Base-by-base conservation (phyloP, 306 rosid species). In the Elaeagnus macrophylla region DNA sequence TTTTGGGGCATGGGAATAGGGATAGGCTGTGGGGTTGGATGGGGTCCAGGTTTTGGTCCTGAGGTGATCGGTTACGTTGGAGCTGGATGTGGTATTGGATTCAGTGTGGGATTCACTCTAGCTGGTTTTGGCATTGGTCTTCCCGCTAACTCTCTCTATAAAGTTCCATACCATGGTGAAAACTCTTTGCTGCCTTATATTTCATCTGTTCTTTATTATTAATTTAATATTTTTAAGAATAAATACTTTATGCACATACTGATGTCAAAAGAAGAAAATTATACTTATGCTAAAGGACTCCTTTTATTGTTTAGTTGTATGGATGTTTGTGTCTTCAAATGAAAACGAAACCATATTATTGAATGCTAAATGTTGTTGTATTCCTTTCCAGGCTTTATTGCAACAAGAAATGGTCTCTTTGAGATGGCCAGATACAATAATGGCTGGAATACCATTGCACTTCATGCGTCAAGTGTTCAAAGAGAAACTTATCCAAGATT, bases 11-110 rank as follows among this genome's bases (percentile, higher is more conserved):
- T 90, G 91, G 97, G 97, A 52, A 60, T 90, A 51, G 97, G 97
- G 19, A 50, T 86, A 54, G 97, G 97, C 52, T 90, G 97, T 74
- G 97, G 97, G 12, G 75, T 90, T 48, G 97, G 97, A 68, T 90
- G 97, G 97, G 97, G 97, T 58, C 97, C 97, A 64, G 97, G 97
- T 39, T 90, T 90, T 79, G 97, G 97, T 51, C 91, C 97, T 74
- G 95, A 90, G 55, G 97, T 82, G 47, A 25, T 90, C 43, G 95
- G 95, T 12, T 81, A 83, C 70, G 97, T 90, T 64, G 97, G 97
- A 61, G 81, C 97, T 61, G 97, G 97, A 49, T 90, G 97, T 67
- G 97, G 97, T 46, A 20, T 86, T 64, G 97, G 97, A 39, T 90
- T 90, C 56, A 79, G 79, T 67, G 94, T 90, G 19, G 97, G 97